These are phyloP conservation scores for Gossypium bickii DNA, from an alignment of 345 rosid genomes.

Conservation along the genomic window DNA sequence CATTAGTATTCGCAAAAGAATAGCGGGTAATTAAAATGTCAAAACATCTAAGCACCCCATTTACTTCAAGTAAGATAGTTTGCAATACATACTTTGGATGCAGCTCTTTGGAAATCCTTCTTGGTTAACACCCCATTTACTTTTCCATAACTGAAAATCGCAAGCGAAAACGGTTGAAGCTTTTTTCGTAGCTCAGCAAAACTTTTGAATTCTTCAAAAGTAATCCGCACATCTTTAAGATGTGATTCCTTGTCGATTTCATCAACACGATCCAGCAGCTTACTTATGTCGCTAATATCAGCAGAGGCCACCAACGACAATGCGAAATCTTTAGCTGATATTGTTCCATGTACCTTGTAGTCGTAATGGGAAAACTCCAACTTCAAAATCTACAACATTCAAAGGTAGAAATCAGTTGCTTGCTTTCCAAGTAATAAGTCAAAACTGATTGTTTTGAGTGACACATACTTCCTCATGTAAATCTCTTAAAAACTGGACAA, in stretches of 20 bases:
- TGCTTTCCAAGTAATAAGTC: not conserved
- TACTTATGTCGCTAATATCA: slow-evolving; percentile 43
- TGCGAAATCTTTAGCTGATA: slow-evolving; percentile 65
- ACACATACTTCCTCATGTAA: slow-evolving; percentile 50
- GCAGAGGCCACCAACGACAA: slow-evolving; percentile 65
- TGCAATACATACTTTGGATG: slow-evolving; percentile 40
- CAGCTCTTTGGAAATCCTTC: slow-evolving; percentile 65
- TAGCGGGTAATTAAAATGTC: no score
- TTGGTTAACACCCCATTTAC: slow-evolving; percentile 48
- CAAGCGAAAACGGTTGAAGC: slow-evolving; percentile 52
- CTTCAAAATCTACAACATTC: slow-evolving; percentile 35
- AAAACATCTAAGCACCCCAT: no score
- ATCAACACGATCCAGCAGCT: slow-evolving; percentile 51
- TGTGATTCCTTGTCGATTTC: slow-evolving; percentile 30
- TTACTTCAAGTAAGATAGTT: no score
- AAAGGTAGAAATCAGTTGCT: not conserved
- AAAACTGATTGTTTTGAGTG: not conserved
- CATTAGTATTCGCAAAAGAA: no score
- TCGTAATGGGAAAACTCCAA: slow-evolving; percentile 70
- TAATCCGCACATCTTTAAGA: slow-evolving; percentile 35
- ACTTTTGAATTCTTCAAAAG: slow-evolving; percentile 50
- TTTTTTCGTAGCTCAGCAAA: slow-evolving; percentile 52
- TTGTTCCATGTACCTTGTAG: slow-evolving; percentile 33
- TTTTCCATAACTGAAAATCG: slow-evolving; percentile 60
- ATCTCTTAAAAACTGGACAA: slow-evolving; percentile 49